Conservation (phyloP, 225 moss, liverwort and hornwort species). For the Asterella californica region DNA sequence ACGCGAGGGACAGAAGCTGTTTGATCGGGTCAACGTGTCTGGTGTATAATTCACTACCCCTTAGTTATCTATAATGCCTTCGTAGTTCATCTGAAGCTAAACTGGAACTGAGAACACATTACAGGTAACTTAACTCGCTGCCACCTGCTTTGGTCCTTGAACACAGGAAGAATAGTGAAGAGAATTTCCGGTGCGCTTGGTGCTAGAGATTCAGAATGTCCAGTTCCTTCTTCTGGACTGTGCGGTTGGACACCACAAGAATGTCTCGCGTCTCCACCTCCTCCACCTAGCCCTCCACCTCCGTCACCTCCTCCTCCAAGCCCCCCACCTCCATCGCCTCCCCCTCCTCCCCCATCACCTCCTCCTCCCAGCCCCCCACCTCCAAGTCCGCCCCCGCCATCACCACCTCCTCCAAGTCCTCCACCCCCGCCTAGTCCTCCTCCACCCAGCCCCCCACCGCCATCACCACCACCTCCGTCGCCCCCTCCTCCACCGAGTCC, state of each 20-base stretch:
- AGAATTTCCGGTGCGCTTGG: background rate
- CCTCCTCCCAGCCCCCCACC: too few relatives aligned
- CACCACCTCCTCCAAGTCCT: constrained; percentile 1
- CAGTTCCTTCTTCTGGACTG: constrained; percentile 24
- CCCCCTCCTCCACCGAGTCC: background rate
- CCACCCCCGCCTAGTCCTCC: background rate
- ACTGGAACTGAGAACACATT: background rate
- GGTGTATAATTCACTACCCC: too few relatives aligned
- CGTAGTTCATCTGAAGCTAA: too few relatives aligned
- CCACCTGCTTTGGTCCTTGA: too few relatives aligned
- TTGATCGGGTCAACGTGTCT: too few relatives aligned
- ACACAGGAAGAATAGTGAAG: constrained; percentile 14
- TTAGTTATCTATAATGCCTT: too few relatives aligned
- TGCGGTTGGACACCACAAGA: constrained; percentile 66
- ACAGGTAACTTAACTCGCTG: too few relatives aligned
- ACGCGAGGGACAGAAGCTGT: too few relatives aligned
- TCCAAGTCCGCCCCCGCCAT: background rate
- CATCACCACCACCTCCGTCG: constrained; percentile 16
- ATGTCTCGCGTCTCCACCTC: constrained; percentile 37
- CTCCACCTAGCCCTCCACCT: constrained; percentile 9
- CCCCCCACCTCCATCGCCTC: too few relatives aligned
- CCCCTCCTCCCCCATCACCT: too few relatives aligned
- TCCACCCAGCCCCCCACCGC: constrained; percentile 12
- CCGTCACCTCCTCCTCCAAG: background rate
- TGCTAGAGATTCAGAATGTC: constrained; percentile 4